Evolutionary conservation across 2,329 filamentous ascomycete species (phyloP), one percentile per base, ranked within the genome.

Genomic region (Cladobotryum protrusum): DNA sequence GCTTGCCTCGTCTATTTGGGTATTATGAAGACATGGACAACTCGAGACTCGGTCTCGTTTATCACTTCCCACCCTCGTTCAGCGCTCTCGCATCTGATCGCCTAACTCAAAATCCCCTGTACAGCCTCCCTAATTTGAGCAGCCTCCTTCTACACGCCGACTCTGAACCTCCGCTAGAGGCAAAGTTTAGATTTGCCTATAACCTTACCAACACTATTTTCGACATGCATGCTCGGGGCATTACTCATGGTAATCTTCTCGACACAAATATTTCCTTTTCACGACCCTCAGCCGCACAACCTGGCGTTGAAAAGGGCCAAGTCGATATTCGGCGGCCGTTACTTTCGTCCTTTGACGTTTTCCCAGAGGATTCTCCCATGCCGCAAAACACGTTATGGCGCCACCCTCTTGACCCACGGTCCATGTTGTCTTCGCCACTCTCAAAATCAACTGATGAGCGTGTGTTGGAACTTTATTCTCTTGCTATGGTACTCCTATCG

Each of bases 11-110:
- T 18, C 69, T 86, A 41, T 67, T 85, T 12, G 82, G 80, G 2
- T 91, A 89, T 60, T 89, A 89, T 58, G 86, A 91, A 62, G 87
- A 91, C 58, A 75, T 85, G 47, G 77, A 81, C 15, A 73, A 80
- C 47, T 83, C 87, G 1, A 77, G 87, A 9, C 79, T 89, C 48
- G 87, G 87, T 5, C 72, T 92, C 11, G 77, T 92, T 11, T 92
- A 89, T 59, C 83, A 86, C 45, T 79, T 91, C 29, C 87, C 87
- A 2, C 74, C 78, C 1, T 73, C 77, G 8, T 85, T 87, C 66
- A 77, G 79, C 54, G 72, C 81, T 9, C 72, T 82, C 9, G 75
- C 75, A 3, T 75, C 78, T 36, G 76, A 79, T 49, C 68, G 70
- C 19, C 65, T 74, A 9, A 77, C 75, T 1, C 72, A 76, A 46